Percentiles rank a stretch among this genome's conserved stretches.
phyloP scores from a whole-genome alignment of 768 basidiomycete genomes.

The Arthromyces matolae region DNA sequence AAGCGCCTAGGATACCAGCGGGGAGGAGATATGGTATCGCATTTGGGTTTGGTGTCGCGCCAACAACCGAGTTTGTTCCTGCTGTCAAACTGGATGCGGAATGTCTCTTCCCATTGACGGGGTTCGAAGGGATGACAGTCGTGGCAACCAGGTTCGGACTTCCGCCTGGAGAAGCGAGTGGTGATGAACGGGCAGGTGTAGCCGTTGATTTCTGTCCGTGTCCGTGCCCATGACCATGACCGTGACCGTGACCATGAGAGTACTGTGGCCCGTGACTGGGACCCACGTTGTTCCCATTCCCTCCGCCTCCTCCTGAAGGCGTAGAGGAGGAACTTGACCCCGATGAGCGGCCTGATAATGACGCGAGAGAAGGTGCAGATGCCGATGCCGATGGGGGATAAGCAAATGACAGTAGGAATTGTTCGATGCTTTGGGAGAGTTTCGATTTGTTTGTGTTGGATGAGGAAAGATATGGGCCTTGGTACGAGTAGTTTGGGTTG shows the following conservation, averaged over 20 bases:
- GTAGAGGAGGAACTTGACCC: neutral
- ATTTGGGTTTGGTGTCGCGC: neutral
- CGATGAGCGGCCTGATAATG: neutral
- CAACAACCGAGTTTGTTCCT: neutral
- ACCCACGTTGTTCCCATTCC: too few species aligned
- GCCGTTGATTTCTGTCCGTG: neutral
- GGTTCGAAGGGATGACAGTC: neutral
- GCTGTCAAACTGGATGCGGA: neutral
- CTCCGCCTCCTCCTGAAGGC: too few species aligned
- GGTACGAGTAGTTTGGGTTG: neutral
- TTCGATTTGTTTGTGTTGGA: slow-evolving; percentile 22
- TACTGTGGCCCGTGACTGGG: too few species aligned
- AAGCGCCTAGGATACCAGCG: slow-evolving; percentile 9
- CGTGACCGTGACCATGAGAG: too few species aligned
- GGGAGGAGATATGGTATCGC: slow-evolving; percentile 14
- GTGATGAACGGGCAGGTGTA: neutral
- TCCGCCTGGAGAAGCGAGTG: neutral
- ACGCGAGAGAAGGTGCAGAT: slow-evolving; percentile 1
- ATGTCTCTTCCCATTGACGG: neutral
- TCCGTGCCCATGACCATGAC: too few species aligned
- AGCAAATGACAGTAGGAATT: slow-evolving; percentile 33
- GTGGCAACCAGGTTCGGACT: too few species aligned
- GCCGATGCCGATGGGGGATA: slow-evolving; percentile 21
- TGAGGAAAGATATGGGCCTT: neutral
- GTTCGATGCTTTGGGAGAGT: slow-evolving; percentile 36